phyloP scores from a whole-genome alignment of 768 basidiomycete species.

The Dioszegia hungarica region DNA sequence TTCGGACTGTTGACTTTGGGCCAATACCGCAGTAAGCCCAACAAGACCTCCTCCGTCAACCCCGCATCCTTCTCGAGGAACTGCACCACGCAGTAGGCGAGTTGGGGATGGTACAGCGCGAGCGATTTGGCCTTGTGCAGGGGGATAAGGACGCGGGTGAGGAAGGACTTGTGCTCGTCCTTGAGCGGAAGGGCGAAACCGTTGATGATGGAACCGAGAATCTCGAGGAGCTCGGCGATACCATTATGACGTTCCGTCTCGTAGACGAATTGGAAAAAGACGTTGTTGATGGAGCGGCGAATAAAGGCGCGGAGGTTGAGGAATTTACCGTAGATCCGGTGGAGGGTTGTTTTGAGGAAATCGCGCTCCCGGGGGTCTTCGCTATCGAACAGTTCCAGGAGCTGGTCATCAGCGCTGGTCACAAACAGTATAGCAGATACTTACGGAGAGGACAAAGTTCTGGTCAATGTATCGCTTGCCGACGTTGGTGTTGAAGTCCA shows the following conservation, averaged over 20 bases:
- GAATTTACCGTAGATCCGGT: slow-evolving; percentile 99
- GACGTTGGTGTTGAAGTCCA: slow-evolving; percentile 95
- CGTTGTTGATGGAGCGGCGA: slow-evolving; percentile 97
- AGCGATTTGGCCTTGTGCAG: slow-evolving; percentile 96
- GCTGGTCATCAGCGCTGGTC: slow-evolving; percentile 49
- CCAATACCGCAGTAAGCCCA: slow-evolving; percentile 95
- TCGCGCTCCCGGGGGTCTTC: slow-evolving; percentile 99
- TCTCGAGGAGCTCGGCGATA: slow-evolving; percentile 95
- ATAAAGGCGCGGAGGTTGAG: slow-evolving; percentile 97
- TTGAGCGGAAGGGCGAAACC: slow-evolving; percentile 97
- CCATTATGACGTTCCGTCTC: slow-evolving; percentile 99
- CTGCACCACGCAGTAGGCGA: slow-evolving; percentile 98
- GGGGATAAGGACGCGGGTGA: slow-evolving; percentile 87
- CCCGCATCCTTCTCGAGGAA: slow-evolving; percentile 93
- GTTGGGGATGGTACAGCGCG: slow-evolving; percentile 97
- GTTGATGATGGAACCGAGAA: slow-evolving; percentile 98
- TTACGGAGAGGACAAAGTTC: slow-evolving; percentile 72
- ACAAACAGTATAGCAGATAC: slow-evolving; percentile 2
- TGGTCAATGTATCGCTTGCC: slow-evolving; percentile 98
- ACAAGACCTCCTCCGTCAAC: slow-evolving; percentile 90
- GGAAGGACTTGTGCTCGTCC: slow-evolving; percentile 97
- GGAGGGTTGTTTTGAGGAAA: slow-evolving; percentile 97
- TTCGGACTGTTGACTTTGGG: slow-evolving; percentile 99
- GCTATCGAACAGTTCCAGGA: slow-evolving; percentile 95
- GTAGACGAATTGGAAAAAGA: slow-evolving; percentile 98